A percentile compares a stretch with the other conserved stretches of the same genome.
phyloP scores from a whole-genome alignment of 495 filamentous ascomycete genomes.

The Xylaria flabelliformis region DNA sequence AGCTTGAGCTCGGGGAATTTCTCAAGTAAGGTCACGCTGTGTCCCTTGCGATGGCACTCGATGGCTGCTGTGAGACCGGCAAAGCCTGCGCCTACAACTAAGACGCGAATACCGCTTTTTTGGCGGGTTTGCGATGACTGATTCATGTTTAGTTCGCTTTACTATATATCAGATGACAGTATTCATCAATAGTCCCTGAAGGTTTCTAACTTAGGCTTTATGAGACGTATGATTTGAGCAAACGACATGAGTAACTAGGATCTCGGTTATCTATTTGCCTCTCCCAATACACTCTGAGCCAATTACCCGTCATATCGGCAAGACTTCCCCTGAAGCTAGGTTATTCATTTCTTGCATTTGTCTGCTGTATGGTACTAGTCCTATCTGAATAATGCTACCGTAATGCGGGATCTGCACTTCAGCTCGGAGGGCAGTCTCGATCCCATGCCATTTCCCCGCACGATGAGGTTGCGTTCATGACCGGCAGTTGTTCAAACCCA shows the following conservation, averaged over 20 bases:
- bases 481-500: conserved; percentile 16
- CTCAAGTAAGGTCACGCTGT: conserved; percentile 61
- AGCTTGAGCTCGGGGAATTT: conserved; percentile 54
- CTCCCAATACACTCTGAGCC: not conserved
- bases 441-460: conserved; percentile 19
- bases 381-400: conserved; percentile 12
- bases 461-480: conserved; percentile 13
- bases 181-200: not conserved
- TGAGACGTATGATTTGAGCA: not conserved
- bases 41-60: conserved; percentile 68
- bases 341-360: not conserved
- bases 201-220: not conserved
- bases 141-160: conserved; percentile 29
- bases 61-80: conserved; percentile 67
- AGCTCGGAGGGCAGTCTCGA: not conserved
- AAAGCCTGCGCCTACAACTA: conserved; percentile 66
- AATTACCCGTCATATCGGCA: conserved; percentile 19
- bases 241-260: not conserved
- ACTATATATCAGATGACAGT: not conserved
- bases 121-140: conserved; percentile 30
- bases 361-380: not conserved
- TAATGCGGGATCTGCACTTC: conserved; percentile 11
- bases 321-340: conserved; percentile 1
- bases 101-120: conserved; percentile 57
- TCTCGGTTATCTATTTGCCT: conserved; percentile 4